Evolutionary conservation across 2,329 filamentous ascomycete species (phyloP), one percentile per base, ranked within the genome.

Genomic region (Neospermospora avenae): DNA sequence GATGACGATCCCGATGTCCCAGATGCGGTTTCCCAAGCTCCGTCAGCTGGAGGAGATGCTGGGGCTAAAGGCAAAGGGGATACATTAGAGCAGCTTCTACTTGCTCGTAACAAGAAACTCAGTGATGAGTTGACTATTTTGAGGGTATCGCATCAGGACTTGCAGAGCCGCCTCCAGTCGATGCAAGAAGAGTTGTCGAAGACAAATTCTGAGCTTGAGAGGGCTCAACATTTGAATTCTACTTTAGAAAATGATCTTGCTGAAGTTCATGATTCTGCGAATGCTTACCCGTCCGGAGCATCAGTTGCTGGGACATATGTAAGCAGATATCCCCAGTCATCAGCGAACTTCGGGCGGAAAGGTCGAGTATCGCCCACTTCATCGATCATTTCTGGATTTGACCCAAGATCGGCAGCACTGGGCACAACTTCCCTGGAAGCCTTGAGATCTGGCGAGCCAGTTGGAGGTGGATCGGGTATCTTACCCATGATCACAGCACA

Each of bases 401-500:
- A 96, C 70, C 87, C 89, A 22, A 82, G 84, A 45, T 79, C 78
- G 31, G 73, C 76, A 51, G 73, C 75, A 8, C 76, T 80, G 41
- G 77, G 81, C 16, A 69, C 65, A 5, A 72, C 76, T 39, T 80
- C 78, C 14, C 77, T 87, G 66, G 84, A 87, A 41, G 77, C 82
- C 6, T 77, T 88, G 24, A 81, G 84, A 63, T 70, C 71, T 34
- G 82, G 81, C 2, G 89, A 91, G 49, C 80, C 87, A 8, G 81
- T 88, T 58, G 89, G 89, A 34, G 81, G 90, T 57, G 90, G 91
- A 2, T 90, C 90, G 0, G 91, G 93, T 13, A 97, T 99, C 65
- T 79, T 99, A 24, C 96, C 95, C 35, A 99, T 99, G 96, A 90
- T 99, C 55, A 96, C 95, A 35, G 95, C 96, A 1, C 96, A 99